Conservation (phyloP, 1,284 basidiomycete species). For the Microbotryum intermedium region DNA sequence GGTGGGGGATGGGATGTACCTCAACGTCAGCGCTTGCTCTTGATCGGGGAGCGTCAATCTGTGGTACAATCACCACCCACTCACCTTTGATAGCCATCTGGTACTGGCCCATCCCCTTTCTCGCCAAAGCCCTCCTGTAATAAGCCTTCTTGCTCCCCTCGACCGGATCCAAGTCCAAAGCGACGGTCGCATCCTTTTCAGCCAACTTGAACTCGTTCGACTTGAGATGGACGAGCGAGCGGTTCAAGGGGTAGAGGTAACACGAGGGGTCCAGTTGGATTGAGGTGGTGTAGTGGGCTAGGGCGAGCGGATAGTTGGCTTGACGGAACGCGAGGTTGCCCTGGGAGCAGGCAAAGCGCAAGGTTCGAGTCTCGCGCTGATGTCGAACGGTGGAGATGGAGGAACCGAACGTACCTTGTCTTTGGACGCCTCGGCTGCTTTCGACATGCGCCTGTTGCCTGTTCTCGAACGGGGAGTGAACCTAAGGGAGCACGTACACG, state of each 20-base stretch:
- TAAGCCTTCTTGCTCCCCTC: constrained; percentile 56
- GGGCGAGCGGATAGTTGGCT: constrained; percentile 48
- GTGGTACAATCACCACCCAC: constrained; percentile 31
- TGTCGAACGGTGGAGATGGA: background rate
- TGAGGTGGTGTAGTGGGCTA: constrained; percentile 64
- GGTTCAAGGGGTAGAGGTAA: constrained; percentile 61
- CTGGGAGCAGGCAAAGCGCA: constrained; percentile 40
- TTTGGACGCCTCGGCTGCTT: constrained; percentile 15
- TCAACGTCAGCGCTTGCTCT: constrained; percentile 52
- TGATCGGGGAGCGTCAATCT: constrained; percentile 40
- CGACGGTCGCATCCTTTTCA: constrained; percentile 34
- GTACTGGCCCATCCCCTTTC: constrained; percentile 48
- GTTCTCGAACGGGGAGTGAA: background rate
- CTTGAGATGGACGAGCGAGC: constrained; percentile 72
- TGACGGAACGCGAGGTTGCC: constrained; percentile 54
- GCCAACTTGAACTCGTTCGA: constrained; percentile 44
- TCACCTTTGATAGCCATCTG: constrained; percentile 52
- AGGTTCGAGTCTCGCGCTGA: too few relatives aligned
- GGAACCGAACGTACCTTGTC: constrained; percentile 6
- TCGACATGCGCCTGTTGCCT: background rate
- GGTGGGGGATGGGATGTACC: too few relatives aligned
- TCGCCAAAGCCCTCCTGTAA: constrained; percentile 62
- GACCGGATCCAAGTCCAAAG: constrained; percentile 16
- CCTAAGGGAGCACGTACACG: too few relatives aligned
- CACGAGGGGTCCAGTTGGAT: constrained; percentile 56